Evolutionary conservation across 176 grass and related monocot species (phyloP).

Genomic region (Rhipidocladum racemiflorum): DNA sequence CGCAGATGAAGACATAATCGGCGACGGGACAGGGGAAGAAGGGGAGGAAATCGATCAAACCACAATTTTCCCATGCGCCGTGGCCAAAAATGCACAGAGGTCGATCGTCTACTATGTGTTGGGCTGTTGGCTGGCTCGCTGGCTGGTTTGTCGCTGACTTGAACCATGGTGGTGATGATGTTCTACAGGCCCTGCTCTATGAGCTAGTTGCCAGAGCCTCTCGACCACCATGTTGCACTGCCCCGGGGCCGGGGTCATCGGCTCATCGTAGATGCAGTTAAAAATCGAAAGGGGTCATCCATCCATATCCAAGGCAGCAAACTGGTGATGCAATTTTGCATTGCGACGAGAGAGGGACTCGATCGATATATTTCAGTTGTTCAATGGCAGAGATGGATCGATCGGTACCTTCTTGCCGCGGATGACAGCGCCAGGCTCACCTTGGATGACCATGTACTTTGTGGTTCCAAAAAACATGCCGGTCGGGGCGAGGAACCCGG

Average conservation of each 20-base stretch:
- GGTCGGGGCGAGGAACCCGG: constrained; percentile 70
- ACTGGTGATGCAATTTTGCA: not conserved
- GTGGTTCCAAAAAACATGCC: constrained; percentile 56
- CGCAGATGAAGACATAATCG: not conserved
- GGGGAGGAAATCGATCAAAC: not conserved
- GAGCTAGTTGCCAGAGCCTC: constrained; percentile 89
- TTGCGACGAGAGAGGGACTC: not conserved
- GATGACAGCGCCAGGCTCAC: constrained; percentile 78
- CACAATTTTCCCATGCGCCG: constrained; percentile 5
- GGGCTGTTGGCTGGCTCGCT: not conserved
- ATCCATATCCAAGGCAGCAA: not conserved
- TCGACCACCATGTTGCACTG: constrained; percentile 94
- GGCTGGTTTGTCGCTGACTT: not conserved
- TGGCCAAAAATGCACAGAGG: constrained; percentile 1
- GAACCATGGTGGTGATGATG: not conserved
- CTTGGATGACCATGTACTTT: constrained; percentile 95
- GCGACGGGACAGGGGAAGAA: not conserved
- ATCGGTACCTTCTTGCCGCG: constrained; percentile 80
- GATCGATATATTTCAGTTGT: not conserved
- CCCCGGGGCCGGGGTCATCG: constrained; percentile 80
- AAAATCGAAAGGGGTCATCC: not conserved
- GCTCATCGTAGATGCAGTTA: constrained; percentile 78
- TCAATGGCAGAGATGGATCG: not conserved
- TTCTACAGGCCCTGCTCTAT: constrained; percentile 73
- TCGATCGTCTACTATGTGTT: constrained; percentile 2